Conservation (phyloP, 345 rosid species). For the Syzygium aqueum region DNA sequence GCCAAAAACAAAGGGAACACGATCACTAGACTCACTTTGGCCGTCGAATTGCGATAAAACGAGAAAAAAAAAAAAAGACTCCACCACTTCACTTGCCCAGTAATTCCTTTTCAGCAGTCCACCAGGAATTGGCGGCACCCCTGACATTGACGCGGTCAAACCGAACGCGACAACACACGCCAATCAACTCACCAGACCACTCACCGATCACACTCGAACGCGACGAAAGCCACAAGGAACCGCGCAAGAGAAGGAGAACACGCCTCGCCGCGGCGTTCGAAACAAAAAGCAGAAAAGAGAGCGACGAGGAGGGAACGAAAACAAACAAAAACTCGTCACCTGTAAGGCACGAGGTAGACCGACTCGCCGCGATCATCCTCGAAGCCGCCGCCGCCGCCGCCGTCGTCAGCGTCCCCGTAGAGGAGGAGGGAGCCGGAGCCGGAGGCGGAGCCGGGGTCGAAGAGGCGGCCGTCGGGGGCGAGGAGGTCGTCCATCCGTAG, state of each 20-base stretch:
- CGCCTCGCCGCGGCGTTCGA: background rate
- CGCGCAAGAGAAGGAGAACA: background rate
- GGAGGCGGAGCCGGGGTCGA: constrained; percentile 9
- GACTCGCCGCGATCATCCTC: constrained; percentile 8
- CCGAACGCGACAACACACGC: background rate
- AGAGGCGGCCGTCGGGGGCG: constrained; percentile 12
- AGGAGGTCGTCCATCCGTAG: constrained; percentile 17
- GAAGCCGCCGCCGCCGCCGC: constrained; percentile 1
- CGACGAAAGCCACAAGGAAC: background rate
- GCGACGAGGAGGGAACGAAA: background rate
- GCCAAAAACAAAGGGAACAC: background rate
- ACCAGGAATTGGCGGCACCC: background rate
- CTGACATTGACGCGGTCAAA: background rate
- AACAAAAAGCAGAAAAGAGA: background rate
- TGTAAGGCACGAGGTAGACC: constrained; percentile 43
- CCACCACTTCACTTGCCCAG: background rate
- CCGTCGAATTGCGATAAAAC: background rate
- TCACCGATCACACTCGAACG: background rate
- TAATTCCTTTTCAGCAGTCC: background rate
- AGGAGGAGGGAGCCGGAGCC: background rate
- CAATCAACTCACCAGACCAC: background rate
- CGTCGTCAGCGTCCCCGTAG: background rate
- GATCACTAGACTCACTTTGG: background rate
- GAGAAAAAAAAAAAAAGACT: background rate
- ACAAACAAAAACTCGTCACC: constrained; percentile 11